phyloP scores from a whole-genome alignment of 495 filamentous ascomycete species.

The Tuber indicum region DNA sequence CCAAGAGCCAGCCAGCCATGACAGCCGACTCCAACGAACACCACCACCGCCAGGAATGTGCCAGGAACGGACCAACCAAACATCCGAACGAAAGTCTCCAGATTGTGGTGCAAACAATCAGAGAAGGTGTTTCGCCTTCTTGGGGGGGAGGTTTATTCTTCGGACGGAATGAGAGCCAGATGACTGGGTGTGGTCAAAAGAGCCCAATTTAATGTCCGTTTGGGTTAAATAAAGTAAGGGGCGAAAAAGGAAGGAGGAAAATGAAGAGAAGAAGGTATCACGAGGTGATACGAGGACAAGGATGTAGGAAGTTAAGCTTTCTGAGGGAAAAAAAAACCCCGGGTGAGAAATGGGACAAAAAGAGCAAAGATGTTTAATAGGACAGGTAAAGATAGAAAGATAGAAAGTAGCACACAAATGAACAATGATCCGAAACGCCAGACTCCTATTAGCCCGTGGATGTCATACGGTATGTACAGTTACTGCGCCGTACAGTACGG shows the following conservation, averaged over 20 bases:
- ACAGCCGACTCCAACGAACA: neutral
- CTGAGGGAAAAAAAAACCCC: neutral
- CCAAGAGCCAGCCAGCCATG: neutral
- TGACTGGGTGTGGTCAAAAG: slow-evolving; percentile 45
- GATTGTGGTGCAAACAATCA: neutral
- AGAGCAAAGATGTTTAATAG: neutral
- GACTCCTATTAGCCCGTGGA: neutral
- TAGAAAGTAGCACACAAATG: neutral
- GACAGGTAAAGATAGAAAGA: neutral
- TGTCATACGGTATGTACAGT: neutral
- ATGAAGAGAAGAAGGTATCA: slow-evolving; percentile 15
- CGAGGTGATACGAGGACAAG: slow-evolving; percentile 8
- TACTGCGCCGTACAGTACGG: neutral
- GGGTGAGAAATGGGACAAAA: neutral
- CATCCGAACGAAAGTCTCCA: neutral
- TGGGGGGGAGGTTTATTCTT: slow-evolving; percentile 41
- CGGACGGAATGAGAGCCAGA: slow-evolving; percentile 53
- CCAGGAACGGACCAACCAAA: neutral
- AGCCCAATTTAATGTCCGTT: slow-evolving; percentile 51
- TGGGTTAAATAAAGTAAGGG: slow-evolving; percentile 4
- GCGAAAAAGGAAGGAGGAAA: neutral
- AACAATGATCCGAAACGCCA: neutral
- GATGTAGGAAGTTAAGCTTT: neutral
- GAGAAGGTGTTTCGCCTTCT: neutral
- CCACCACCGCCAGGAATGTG: neutral